Percentiles rank a stretch among this genome's conserved stretches.
These are phyloP conservation scores for Xylaria sp. DNA, from an alignment of 2,329 filamentous ascomycete species.

Conservation along the genomic window DNA sequence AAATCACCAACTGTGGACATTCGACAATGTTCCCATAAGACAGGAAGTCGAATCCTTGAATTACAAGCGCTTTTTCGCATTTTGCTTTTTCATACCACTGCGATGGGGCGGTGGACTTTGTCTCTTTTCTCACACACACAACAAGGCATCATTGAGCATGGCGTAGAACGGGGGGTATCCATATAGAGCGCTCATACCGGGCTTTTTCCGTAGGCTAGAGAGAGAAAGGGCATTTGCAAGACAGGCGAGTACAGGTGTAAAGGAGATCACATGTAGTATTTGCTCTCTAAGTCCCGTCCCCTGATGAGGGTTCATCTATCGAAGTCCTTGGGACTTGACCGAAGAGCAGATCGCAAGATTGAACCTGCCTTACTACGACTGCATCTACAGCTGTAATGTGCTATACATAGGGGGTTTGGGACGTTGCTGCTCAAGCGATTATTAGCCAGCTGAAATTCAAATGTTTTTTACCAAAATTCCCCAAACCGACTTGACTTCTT, in stretches of 20 bases:
- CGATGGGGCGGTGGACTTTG: neutral
- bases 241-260: neutral
- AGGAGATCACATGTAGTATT: no score
- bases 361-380: slow-evolving; percentile 1
- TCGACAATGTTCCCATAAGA: neutral
- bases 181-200: slow-evolving; percentile 1
- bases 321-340: neutral
- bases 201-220: neutral
- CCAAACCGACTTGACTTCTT: neutral
- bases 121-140: neutral
- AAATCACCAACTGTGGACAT: neutral
- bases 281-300: no score
- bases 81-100: neutral
- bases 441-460: neutral
- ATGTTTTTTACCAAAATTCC: neutral
- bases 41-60: neutral
- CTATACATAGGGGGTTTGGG: slow-evolving; percentile 11
- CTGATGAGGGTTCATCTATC: neutral
- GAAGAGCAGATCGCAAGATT: neutral
- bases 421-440: neutral
- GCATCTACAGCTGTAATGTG: slow-evolving; percentile 21
- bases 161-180: slow-evolving; percentile 1
- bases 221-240: neutral
- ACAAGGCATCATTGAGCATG: neutral
- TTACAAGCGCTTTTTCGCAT: neutral